Evolutionary conservation across 345 rosid species (phyloP), one percentile per base, ranked within the genome.

Genomic region (Pistacia integerrima): DNA sequence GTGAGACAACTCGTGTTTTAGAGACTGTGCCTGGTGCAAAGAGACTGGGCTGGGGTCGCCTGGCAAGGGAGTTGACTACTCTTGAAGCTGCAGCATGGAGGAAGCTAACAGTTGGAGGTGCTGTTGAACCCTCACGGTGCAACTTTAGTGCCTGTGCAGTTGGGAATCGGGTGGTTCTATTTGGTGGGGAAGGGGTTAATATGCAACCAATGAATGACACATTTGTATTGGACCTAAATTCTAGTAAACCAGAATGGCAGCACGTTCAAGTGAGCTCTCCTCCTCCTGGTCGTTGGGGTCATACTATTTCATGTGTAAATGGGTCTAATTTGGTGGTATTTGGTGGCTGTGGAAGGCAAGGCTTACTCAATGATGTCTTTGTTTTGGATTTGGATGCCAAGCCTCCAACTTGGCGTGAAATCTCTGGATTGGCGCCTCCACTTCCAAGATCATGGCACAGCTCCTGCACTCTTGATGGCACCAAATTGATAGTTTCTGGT

Each of bases 181-280:
- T 92, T 68, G 95, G 98, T 64, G 98, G 98, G 11, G 98, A 93
- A 81, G 95, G 97, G 62, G 98, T 92, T 64, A 88, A 93, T 80
- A 93, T 93, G 98, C 93, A 93, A 76, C 98, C 98, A 5, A 93
- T 93, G 98, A 90, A 93, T 55, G 98, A 93, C 78, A 93, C 97
- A 11, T 93, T 93, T 84, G 93, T 93, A 20, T 68, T 93, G 85
- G 97, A 93, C 83, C 81, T 93, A 55, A 88, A 88, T 79, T 85
- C 97, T 10, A 89, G 87, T 73, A 86, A 78, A 72, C 97, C 97
- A 2, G 90, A 89, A 80, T 93, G 97, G 98, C 88, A 90, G 78
- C 90, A 89, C 70, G 92, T 93, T 76, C 91, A 88, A 58, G 98
- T 93, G 78, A 90, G 95, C 81, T 93, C 95, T 49, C 92, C 98